These are phyloP conservation scores for Castanospermum australe DNA, from an alignment of 306 rosid genomes.

Conservation along the genomic window DNA sequence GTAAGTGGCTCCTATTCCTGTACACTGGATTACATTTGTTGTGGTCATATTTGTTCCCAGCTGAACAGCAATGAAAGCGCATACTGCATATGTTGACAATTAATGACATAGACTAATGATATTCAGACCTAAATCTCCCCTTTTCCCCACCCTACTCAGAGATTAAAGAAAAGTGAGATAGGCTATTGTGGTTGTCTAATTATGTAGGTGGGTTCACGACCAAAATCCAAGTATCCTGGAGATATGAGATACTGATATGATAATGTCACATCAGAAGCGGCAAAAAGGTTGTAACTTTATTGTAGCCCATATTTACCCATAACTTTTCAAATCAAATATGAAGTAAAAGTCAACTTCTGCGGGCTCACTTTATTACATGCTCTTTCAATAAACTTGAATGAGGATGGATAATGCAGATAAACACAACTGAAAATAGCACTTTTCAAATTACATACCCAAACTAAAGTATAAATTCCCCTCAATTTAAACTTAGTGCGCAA, in stretches of 20 bases:
- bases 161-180: background rate
- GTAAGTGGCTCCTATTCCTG: background rate
- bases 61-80: background rate
- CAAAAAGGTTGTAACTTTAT: background rate
- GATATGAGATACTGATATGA: background rate
- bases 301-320: background rate
- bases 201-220: background rate
- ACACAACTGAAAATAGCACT: background rate
- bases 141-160: too few species aligned
- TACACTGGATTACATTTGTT: background rate
- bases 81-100: background rate
- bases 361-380: background rate
- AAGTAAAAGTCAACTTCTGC: background rate
- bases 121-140: background rate
- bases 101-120: background rate
- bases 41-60: background rate
- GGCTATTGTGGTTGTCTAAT: background rate
- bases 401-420: background rate
- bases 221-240: background rate
- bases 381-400: background rate
- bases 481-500: background rate
- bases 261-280: background rate
- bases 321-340: background rate
- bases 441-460: background rate
- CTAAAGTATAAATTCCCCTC: background rate